Evolutionary conservation across 2,329 filamentous ascomycete species (phyloP).

Genomic region (Neonectria faginata): DNA sequence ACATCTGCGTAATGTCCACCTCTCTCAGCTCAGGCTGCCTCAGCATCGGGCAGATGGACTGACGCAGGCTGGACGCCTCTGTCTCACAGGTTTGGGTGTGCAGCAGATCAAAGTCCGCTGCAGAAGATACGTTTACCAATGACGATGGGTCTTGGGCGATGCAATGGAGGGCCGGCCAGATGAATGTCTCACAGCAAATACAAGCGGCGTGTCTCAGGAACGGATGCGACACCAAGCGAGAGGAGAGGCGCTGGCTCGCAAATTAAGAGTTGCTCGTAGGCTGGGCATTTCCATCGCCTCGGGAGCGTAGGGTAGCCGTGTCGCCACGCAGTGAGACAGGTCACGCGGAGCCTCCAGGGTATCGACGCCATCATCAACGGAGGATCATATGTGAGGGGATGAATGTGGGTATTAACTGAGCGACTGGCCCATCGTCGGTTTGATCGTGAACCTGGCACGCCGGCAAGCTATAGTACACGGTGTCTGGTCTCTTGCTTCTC

Average conservation of each 20-base stretch:
- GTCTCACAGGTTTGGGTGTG: slow-evolving; percentile 15
- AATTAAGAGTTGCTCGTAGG: background rate
- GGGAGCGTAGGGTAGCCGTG: background rate
- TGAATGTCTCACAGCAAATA: slow-evolving; percentile 24
- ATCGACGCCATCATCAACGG: background rate
- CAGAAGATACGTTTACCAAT: slow-evolving; percentile 15
- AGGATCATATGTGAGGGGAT: background rate
- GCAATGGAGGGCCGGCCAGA: slow-evolving; percentile 3
- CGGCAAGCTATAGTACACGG: slow-evolving; percentile 29
- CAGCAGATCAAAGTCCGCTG: slow-evolving; percentile 7
- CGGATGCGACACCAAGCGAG: slow-evolving; percentile 19
- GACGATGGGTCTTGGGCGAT: background rate
- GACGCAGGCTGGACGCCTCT: slow-evolving; percentile 14
- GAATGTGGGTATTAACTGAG: slow-evolving; percentile 27
- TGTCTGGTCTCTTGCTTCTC: slow-evolving; percentile 24
- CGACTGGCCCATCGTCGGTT: slow-evolving; percentile 26
- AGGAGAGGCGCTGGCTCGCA: background rate
- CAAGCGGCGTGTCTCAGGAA: slow-evolving; percentile 26
- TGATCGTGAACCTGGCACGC: slow-evolving; percentile 27
- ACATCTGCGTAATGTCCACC: slow-evolving; percentile 15
- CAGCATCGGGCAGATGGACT: slow-evolving; percentile 15
- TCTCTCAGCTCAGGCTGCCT: slow-evolving; percentile 13
- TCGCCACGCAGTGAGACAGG: background rate
- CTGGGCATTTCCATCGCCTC: background rate
- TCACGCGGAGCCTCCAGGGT: background rate